Conservation (phyloP, 176 grass and related monocot genomes). For the Oryza meyeriana region DNA sequence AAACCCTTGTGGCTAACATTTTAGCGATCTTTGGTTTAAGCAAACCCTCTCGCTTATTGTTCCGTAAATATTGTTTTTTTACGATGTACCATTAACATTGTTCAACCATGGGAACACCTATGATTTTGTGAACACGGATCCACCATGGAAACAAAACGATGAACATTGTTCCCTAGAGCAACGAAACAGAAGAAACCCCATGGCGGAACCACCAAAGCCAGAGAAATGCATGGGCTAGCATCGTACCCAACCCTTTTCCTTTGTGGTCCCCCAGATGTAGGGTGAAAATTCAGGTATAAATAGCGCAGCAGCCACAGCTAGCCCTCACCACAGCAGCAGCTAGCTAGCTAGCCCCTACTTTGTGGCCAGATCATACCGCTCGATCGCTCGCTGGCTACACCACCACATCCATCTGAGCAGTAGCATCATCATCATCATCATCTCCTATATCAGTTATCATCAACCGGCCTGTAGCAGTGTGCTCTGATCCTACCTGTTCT, state of each 20-base stretch:
- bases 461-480: background rate
- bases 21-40: background rate
- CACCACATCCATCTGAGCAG: constrained; percentile 31
- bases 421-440: constrained; percentile 5
- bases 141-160: background rate
- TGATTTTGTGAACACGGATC: background rate
- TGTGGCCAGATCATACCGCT: background rate
- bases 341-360: background rate
- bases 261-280: background rate
- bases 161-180: background rate
- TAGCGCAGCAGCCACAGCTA: background rate
- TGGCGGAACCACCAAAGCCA: background rate
- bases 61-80: background rate
- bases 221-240: background rate
- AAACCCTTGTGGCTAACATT: background rate
- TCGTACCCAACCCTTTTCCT: background rate
- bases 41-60: background rate
- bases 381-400: background rate
- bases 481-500: background rate
- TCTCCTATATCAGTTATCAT: background rate
- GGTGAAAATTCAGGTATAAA: constrained; percentile 26
- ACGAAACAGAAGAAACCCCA: background rate
- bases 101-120: background rate
- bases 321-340: constrained; percentile 1
- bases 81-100: too few species aligned